A percentile compares a stretch with the other conserved stretches of the same genome.
phyloP scores from a whole-genome alignment of 306 rosid genomes.

The Begonia masoniana region DNA sequence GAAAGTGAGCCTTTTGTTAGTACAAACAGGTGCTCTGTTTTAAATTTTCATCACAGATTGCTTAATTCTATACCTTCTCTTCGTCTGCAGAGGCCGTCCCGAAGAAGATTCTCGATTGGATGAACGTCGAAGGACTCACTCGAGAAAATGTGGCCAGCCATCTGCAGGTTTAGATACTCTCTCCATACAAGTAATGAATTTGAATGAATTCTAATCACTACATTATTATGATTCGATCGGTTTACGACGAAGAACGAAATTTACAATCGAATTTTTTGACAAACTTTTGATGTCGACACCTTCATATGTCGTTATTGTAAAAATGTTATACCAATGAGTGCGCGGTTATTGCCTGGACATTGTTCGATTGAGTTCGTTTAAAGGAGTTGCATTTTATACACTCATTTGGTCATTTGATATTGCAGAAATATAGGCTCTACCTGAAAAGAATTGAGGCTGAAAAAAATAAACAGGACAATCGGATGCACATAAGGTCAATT shows the following conservation, averaged over 20 bases:
- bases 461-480: slow-evolving; percentile 23
- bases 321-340: too few species aligned
- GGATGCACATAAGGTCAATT: slow-evolving; percentile 22
- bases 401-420: neutral
- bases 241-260: too few species aligned
- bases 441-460: slow-evolving; percentile 22
- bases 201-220: neutral
- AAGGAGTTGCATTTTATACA: too few species aligned
- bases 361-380: too few species aligned
- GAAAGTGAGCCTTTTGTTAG: slow-evolving; percentile 46
- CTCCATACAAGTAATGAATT: neutral
- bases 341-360: too few species aligned
- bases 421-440: slow-evolving; percentile 59
- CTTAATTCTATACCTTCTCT: slow-evolving; percentile 4
- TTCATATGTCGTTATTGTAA: too few species aligned
- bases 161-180: slow-evolving; percentile 45
- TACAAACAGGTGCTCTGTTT: too few species aligned
- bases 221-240: too few species aligned
- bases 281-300: too few species aligned
- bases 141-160: slow-evolving; percentile 93
- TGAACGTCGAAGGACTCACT: slow-evolving; percentile 79
- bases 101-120: slow-evolving; percentile 68
- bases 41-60: neutral
- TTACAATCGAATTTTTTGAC: too few species aligned
- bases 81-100: slow-evolving; percentile 70